Evolutionary conservation across 805 yeast genomes (phyloP).

Genomic region (Zygosaccharomyces rouxii): DNA sequence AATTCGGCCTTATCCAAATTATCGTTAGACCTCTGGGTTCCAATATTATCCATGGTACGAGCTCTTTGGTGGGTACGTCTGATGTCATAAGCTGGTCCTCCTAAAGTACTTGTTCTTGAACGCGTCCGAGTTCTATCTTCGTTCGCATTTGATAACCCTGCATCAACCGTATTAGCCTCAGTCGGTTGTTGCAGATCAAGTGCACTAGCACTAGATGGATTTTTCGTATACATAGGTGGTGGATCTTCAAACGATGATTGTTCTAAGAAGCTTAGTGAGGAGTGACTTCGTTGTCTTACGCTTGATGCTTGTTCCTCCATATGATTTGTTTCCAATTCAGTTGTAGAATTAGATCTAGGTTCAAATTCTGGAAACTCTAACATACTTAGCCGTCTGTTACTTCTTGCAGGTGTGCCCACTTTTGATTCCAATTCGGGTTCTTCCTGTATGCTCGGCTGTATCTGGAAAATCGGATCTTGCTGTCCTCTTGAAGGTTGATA

Average conservation of each 20-base stretch:
- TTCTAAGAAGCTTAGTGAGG: background rate
- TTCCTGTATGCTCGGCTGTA: slow-evolving; percentile 3
- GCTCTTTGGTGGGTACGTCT: background rate
- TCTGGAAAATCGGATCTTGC: background rate
- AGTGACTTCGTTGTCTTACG: background rate
- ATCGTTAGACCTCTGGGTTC: background rate
- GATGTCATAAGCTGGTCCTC: background rate
- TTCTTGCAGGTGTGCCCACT: background rate
- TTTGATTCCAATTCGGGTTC: slow-evolving; percentile 1
- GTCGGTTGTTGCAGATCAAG: background rate
- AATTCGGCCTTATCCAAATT: background rate
- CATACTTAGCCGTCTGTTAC: background rate
- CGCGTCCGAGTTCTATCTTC: background rate
- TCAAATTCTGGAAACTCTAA: background rate
- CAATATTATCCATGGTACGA: background rate
- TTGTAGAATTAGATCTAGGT: background rate
- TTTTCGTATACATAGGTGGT: background rate
- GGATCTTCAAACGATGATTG: background rate
- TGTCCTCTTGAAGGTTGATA: background rate
- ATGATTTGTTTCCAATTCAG: background rate
- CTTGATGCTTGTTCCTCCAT: background rate
- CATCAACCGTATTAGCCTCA: background rate
- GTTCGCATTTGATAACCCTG: background rate
- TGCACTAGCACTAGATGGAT: background rate
- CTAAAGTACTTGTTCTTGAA: background rate